phyloP scores from a whole-genome alignment of 345 rosid genomes.

The Toxicodendron radicans region DNA sequence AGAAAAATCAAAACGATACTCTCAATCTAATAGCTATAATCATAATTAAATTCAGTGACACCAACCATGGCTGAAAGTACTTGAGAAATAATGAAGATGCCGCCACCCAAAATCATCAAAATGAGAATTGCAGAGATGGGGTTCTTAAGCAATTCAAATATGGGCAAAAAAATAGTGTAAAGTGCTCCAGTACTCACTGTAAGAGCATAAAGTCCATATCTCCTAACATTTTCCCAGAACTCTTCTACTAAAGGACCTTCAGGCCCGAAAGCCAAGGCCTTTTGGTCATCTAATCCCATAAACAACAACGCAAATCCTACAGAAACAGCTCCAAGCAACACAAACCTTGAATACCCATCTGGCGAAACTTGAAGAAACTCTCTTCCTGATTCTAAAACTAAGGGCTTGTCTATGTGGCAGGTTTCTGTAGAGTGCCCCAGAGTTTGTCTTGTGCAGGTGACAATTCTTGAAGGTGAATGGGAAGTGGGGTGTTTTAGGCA shows the following conservation, averaged over 20 bases:
- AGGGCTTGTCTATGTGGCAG: not conserved
- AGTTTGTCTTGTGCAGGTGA: not conserved
- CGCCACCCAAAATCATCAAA: conserved; percentile 60
- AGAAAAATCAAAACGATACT: not conserved
- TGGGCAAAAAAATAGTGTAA: conserved; percentile 60
- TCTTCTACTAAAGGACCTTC: conserved; percentile 90
- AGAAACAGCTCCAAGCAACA: conserved; percentile 54
- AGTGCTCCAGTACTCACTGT: conserved; percentile 93
- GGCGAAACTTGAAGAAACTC: conserved; percentile 14
- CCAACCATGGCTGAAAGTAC: conserved; percentile 88
- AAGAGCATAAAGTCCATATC: conserved; percentile 89
- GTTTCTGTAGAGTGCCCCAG: not conserved
- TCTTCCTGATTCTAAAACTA: conserved; percentile 11
- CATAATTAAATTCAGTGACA: conserved; percentile 68
- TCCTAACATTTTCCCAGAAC: conserved; percentile 97
- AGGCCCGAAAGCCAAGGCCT: conserved; percentile 83
- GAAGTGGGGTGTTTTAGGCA: not conserved
- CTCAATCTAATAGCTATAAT: conserved; percentile 45
- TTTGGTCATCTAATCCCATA: conserved; percentile 52
- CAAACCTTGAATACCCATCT: conserved; percentile 38
- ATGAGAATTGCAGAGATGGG: conserved; percentile 79
- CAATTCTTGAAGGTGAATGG: not conserved
- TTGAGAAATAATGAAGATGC: conserved; percentile 64
- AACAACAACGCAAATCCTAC: conserved; percentile 50
- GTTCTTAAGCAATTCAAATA: conserved; percentile 74